Percentiles rank a stretch among this genome's conserved stretches.
Conservation (phyloP, 768 basidiomycete genomes). For the Rhodotorula paludigena region DNA sequence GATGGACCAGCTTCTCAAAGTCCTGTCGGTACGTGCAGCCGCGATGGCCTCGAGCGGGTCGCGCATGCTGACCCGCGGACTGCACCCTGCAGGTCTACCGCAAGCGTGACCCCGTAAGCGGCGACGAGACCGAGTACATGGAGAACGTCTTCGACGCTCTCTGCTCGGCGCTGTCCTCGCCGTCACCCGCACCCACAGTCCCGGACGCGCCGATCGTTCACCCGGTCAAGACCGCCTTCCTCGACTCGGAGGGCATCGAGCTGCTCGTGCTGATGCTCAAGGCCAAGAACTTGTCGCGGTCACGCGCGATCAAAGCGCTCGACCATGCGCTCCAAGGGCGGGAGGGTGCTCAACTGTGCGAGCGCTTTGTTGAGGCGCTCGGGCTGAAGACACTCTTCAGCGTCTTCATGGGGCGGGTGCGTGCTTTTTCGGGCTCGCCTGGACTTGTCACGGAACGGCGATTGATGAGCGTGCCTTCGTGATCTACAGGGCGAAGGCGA, state of each 20-base stretch:
- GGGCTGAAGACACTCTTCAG: constrained; percentile 88
- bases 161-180: constrained; percentile 64
- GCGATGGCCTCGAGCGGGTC: background rate
- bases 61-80: background rate
- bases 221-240: constrained; percentile 70
- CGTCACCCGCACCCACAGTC: background rate
- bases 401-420: constrained; percentile 88
- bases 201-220: constrained; percentile 38
- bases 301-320: constrained; percentile 70
- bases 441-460: constrained; percentile 5
- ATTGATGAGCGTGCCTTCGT: no score
- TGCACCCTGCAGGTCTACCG: constrained; percentile 27
- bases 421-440: constrained; percentile 11
- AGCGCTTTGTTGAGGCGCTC: constrained; percentile 76
- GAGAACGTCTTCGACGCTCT: constrained; percentile 89
- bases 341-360: constrained; percentile 67
- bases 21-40: constrained; percentile 20
- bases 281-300: constrained; percentile 49
- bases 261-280: constrained; percentile 98
- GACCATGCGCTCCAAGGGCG: constrained; percentile 66
- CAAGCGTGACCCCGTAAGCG: constrained; percentile 38
- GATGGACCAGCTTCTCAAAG: constrained; percentile 28
- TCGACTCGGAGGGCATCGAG: constrained; percentile 88
- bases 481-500: constrained; percentile 44
- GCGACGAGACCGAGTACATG: constrained; percentile 95